Evolutionary conservation across 148 eudicot genomes (phyloP).

Genomic region (Nepenthes mirabilis): DNA sequence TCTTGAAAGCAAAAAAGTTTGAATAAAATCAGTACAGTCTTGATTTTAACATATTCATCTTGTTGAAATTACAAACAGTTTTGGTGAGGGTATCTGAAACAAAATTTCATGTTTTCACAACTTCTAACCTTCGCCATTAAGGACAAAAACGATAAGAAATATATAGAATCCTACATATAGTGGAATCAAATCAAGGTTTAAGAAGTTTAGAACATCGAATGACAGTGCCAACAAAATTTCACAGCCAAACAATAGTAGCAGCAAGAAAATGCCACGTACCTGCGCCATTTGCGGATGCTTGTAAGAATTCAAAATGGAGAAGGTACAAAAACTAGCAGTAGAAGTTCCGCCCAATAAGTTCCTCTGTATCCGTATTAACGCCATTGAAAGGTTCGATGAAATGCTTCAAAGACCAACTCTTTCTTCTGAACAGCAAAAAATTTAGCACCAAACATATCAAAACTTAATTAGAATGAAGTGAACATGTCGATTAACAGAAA

Average conservation of each 20-base stretch:
- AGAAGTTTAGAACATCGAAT: neutral
- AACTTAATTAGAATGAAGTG: too few species aligned
- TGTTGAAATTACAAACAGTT: too few species aligned
- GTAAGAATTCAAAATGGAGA: neutral
- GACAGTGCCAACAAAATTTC: neutral
- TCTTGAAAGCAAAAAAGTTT: neutral
- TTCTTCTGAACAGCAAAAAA: constrained; percentile 3
- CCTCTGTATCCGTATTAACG: constrained; percentile 9
- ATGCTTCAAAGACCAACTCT: constrained; percentile 3
- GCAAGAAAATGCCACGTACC: constrained; percentile 1
- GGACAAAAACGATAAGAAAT: neutral
- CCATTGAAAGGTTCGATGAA: constrained; percentile 14
- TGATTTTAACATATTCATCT: too few species aligned
- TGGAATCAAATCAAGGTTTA: too few species aligned
- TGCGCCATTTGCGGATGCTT: constrained; percentile 10
- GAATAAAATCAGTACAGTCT: too few species aligned
- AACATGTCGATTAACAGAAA: too few species aligned
- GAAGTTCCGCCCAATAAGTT: constrained; percentile 6
- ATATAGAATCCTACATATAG: too few species aligned
- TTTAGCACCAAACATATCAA: too few species aligned
- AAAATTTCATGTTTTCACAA: neutral
- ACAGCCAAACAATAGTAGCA: neutral
- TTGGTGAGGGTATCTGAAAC: too few species aligned
- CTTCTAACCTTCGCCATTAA: neutral
- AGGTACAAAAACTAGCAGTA: constrained; percentile 4